These are phyloP conservation scores for Chaetomium sp. DNA, from an alignment of 2,329 filamentous ascomycete genomes.

Conservation along the genomic window DNA sequence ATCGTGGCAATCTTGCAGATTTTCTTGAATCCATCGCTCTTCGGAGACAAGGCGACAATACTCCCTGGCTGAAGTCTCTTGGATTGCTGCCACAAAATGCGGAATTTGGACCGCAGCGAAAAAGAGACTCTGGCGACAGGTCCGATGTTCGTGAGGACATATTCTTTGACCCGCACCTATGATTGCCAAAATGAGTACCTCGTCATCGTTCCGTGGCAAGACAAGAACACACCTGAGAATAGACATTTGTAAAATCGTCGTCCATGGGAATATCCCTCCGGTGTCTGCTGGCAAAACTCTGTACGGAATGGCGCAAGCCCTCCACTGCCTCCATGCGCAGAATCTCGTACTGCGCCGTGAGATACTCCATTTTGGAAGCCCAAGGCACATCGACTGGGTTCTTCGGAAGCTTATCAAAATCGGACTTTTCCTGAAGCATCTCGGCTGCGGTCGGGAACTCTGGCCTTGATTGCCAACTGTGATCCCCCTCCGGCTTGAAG, in stretches of 20 bases:
- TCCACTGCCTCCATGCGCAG: slow-evolving; percentile 68
- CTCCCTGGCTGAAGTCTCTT: slow-evolving; percentile 46
- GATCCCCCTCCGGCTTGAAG: slow-evolving; percentile 6
- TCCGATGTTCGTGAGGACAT: slow-evolving; percentile 57
- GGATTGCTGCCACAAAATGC: slow-evolving; percentile 57
- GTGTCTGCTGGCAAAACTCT: slow-evolving; percentile 39
- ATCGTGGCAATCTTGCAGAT: slow-evolving; percentile 66
- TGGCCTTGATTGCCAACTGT: slow-evolving; percentile 30
- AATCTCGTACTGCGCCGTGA: slow-evolving; percentile 68
- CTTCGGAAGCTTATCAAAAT: slow-evolving; percentile 32
- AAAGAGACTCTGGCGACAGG: slow-evolving; percentile 64
- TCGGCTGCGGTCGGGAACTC: slow-evolving; percentile 52
- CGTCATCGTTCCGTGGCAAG: not conserved
- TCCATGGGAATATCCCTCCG: slow-evolving; percentile 46
- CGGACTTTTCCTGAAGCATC: slow-evolving; percentile 35
- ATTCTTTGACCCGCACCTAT: slow-evolving; percentile 60
- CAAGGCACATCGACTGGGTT: slow-evolving; percentile 55
- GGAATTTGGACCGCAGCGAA: slow-evolving; percentile 58
- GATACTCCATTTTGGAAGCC: slow-evolving; percentile 56
- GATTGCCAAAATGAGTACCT: not conserved
- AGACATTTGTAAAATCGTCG: slow-evolving; percentile 52
- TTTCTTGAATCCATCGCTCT: slow-evolving; percentile 54
- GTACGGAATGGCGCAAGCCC: slow-evolving; percentile 61
- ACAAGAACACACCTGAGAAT: slow-evolving; percentile 53
- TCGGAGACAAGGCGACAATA: slow-evolving; percentile 47